phyloP scores from a whole-genome alignment of 23 red algal species.

The Chondrus crispus region DNA sequence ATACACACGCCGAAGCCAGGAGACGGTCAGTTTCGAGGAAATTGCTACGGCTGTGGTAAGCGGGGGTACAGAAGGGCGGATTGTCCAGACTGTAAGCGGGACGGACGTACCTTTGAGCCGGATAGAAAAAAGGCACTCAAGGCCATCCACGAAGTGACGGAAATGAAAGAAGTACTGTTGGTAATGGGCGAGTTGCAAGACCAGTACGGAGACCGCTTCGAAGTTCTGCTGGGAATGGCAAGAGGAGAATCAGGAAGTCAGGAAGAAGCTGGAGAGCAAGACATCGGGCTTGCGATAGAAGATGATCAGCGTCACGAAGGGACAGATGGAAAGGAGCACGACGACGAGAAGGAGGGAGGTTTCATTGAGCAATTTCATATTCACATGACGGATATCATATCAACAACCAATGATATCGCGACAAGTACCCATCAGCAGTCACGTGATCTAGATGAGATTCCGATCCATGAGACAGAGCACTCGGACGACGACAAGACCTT shows the following conservation, averaged over 20 bases:
- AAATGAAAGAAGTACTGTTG: background rate
- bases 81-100: background rate
- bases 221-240: background rate
- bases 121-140: background rate
- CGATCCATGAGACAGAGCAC: no score
- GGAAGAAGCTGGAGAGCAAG: no score
- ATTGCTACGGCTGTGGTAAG: background rate
- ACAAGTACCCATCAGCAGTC: no score
- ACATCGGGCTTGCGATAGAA: no score
- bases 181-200: background rate
- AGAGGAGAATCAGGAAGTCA: no score
- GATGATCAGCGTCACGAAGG: no score
- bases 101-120: background rate
- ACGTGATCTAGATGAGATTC: no score
- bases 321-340: no score
- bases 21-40: background rate
- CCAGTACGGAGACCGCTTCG: background rate
- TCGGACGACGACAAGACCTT: background rate
- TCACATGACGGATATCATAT: no score
- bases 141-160: background rate
- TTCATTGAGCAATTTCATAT: no score
- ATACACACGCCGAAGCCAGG: background rate
- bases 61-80: background rate
- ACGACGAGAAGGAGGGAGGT: no score
- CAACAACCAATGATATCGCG: no score